A percentile compares a stretch with the other conserved stretches of the same genome.
These are phyloP conservation scores for Schrenkiella parvula DNA, from an alignment of 345 rosid species.

Conservation along the genomic window DNA sequence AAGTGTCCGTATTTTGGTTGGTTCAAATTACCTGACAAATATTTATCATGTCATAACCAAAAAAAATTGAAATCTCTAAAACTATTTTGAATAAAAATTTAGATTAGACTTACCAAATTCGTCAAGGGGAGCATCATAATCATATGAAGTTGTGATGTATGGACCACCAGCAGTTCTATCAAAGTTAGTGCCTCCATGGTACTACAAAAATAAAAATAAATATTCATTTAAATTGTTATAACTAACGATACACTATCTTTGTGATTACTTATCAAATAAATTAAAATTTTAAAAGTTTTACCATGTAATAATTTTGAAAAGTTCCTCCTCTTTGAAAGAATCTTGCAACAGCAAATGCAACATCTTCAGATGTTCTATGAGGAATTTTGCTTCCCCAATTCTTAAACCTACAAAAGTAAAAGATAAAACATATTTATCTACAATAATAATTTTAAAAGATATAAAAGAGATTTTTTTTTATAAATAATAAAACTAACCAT, in stretches of 20 bases:
- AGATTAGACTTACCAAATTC: constrained; percentile 43
- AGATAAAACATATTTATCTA: not conserved
- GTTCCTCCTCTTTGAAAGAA: constrained; percentile 56
- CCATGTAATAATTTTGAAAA: constrained; percentile 66
- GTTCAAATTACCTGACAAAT: constrained; percentile 48
- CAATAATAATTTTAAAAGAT: not conserved
- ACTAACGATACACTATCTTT: too few species aligned
- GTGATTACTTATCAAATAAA: not conserved
- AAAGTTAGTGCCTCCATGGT: constrained; percentile 71
- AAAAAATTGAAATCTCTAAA: not conserved
- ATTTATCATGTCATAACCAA: not conserved
- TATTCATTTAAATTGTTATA: not conserved
- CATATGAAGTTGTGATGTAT: constrained; percentile 55
- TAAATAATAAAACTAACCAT: constrained; percentile 35
- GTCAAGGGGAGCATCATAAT: constrained; percentile 56
- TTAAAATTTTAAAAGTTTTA: not conserved
- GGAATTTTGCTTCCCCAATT: constrained; percentile 50
- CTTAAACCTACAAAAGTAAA: constrained; percentile 39
- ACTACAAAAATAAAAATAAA: constrained; percentile 31
- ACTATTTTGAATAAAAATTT: not conserved
- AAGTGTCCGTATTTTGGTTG: constrained; percentile 80
- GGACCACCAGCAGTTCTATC: constrained; percentile 66
- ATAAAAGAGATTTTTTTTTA: not conserved
- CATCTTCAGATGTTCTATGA: constrained; percentile 53
- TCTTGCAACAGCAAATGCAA: constrained; percentile 54